Conservation (phyloP, 305 asterid genomes). For the Fraxinus sp. region DNA sequence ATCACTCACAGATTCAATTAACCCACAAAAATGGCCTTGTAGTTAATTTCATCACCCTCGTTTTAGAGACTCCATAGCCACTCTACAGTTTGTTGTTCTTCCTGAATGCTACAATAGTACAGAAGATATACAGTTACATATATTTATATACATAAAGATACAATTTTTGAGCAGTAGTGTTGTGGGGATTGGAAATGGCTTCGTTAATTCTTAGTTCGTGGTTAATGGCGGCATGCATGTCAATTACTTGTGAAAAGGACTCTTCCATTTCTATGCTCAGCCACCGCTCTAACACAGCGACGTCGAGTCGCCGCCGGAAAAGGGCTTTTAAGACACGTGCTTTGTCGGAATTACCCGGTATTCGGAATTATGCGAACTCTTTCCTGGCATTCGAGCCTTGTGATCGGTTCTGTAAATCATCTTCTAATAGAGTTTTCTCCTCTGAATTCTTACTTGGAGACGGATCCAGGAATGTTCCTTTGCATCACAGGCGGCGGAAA, state of each 20-base stretch:
- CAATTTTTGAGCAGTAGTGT: background rate
- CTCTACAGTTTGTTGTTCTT: background rate
- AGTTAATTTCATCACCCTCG: slow-evolving; percentile 34
- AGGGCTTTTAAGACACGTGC: slow-evolving; percentile 38
- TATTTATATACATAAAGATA: background rate
- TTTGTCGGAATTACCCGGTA: slow-evolving; percentile 30
- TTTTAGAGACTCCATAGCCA: background rate
- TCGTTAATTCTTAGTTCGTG: slow-evolving; percentile 32
- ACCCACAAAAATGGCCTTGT: slow-evolving; percentile 22
- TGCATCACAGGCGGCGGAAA: slow-evolving; percentile 40
- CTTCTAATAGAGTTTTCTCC: slow-evolving; percentile 31
- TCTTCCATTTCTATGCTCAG: slow-evolving; percentile 31
- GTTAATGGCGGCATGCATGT: slow-evolving; percentile 50
- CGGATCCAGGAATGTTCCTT: slow-evolving; percentile 42
- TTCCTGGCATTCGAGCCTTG: slow-evolving; percentile 60
- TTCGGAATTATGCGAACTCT: slow-evolving; percentile 42
- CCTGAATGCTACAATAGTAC: background rate
- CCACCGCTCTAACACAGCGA: slow-evolving; percentile 21
- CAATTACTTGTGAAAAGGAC: slow-evolving; percentile 46
- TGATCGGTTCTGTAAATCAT: slow-evolving; percentile 38
- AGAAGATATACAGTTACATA: background rate
- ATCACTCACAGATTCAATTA: slow-evolving; percentile 32
- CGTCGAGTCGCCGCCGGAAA: slow-evolving; percentile 35
- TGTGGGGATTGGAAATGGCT: slow-evolving; percentile 1
- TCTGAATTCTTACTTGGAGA: slow-evolving; percentile 40